Evolutionary conservation across 331 rosid genomes (phyloP).

Genomic region (Dryas integrifolia): DNA sequence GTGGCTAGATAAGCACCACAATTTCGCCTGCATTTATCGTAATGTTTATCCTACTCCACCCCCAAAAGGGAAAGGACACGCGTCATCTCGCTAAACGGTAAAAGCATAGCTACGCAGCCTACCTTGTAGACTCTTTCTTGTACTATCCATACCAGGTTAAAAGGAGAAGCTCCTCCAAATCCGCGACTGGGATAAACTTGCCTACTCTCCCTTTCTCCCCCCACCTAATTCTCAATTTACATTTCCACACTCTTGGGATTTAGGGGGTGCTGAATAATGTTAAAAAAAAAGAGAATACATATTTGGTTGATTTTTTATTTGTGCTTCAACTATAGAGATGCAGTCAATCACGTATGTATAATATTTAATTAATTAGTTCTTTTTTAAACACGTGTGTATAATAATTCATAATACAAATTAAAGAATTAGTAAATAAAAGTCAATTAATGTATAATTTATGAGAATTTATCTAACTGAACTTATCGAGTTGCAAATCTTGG

Average conservation of each 20-base stretch:
- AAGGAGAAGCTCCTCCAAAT: neutral
- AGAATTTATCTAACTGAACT: too few relatives aligned
- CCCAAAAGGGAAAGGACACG: slow-evolving; percentile 46
- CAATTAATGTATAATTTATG: too few relatives aligned
- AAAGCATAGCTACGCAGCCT: slow-evolving; percentile 21
- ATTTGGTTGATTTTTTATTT: neutral
- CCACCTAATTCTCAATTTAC: neutral
- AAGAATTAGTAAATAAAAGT: neutral
- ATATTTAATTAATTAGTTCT: neutral
- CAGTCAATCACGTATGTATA: slow-evolving; percentile 8
- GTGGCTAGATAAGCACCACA: slow-evolving; percentile 45
- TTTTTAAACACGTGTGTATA: neutral
- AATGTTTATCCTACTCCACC: slow-evolving; percentile 47
- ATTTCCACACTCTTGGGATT: neutral
- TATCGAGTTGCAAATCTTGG: too few relatives aligned
- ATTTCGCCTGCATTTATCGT: slow-evolving; percentile 9
- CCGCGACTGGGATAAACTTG: neutral
- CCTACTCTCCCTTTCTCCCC: neutral
- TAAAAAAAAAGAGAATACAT: neutral
- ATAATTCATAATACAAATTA: neutral
- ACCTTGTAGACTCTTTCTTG: slow-evolving; percentile 20
- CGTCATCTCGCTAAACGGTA: slow-evolving; percentile 36
- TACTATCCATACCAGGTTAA: neutral
- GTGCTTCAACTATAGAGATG: neutral
- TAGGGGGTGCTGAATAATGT: neutral